These are phyloP conservation scores for Solanum paucissectum DNA, from an alignment of 257 asterid genomes.

Conservation along the genomic window DNA sequence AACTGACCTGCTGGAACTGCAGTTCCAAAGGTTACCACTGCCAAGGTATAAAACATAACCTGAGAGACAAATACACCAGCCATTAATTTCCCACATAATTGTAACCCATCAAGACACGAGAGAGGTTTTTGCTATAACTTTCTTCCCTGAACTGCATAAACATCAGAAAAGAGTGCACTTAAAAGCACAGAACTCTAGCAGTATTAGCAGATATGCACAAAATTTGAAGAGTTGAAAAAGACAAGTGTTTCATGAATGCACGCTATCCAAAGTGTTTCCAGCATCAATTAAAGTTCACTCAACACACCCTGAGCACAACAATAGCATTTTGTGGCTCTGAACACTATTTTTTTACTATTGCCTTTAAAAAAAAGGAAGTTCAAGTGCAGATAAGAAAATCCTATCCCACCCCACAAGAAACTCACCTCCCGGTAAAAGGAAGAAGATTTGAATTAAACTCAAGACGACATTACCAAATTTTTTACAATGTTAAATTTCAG, in stretches of 20 bases:
- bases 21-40: constrained; percentile 91
- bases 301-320: background rate
- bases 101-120: background rate
- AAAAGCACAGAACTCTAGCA: background rate
- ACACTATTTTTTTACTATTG: background rate
- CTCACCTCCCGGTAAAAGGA: background rate
- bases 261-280: background rate
- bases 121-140: background rate
- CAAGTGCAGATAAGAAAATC: background rate
- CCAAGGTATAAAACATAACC: constrained; percentile 97
- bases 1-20: constrained; percentile 99
- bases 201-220: background rate
- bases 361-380: background rate
- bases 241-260: background rate
- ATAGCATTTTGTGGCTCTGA: background rate
- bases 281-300: background rate
- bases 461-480: background rate
- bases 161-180: background rate
- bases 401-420: background rate
- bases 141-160: background rate
- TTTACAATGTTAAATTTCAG: background rate
- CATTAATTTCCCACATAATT: background rate
- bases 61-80: constrained; percentile 13
- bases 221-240: background rate
- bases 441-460: background rate